A percentile compares a stretch with the other conserved stretches of the same genome.
Evolutionary conservation across 2,329 filamentous ascomycete species (phyloP).

Genomic region (Tolypocladium tropicale): DNA sequence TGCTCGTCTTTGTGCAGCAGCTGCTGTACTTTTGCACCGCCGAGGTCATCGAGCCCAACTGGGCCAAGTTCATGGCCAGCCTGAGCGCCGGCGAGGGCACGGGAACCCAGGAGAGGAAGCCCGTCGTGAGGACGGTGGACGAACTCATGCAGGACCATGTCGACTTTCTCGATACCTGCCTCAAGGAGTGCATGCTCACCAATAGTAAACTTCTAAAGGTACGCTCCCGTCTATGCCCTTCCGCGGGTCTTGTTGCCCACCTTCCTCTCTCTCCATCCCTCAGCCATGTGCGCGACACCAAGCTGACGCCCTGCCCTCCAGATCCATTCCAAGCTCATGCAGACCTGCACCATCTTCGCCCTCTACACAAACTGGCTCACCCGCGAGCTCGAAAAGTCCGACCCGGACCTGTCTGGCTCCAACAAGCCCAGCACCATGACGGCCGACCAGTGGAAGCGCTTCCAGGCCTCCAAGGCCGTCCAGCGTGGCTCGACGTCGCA

Average conservation of each 20-base stretch:
- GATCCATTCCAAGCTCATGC: slow-evolving; percentile 97
- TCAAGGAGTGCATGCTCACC: slow-evolving; percentile 98
- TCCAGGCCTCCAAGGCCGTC: slow-evolving; percentile 38
- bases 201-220: slow-evolving; percentile 91
- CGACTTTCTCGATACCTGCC: slow-evolving; percentile 91
- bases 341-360: slow-evolving; percentile 89
- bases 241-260: slow-evolving; percentile 5
- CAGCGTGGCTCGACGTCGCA: slow-evolving; percentile 14
- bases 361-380: slow-evolving; percentile 81
- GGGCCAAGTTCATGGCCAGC: slow-evolving; percentile 85
- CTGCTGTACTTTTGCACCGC: slow-evolving; percentile 93
- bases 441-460: slow-evolving; percentile 48
- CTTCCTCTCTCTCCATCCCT: not conserved
- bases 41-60: slow-evolving; percentile 97
- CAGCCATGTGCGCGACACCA: not conserved
- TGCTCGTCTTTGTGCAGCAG: slow-evolving; percentile 96
- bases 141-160: slow-evolving; percentile 99
- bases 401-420: slow-evolving; percentile 61
- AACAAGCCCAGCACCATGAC: slow-evolving; percentile 51
- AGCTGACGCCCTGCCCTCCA: slow-evolving; percentile 24
- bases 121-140: slow-evolving; percentile 66
- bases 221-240: too few relatives aligned
- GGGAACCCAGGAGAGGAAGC: slow-evolving; percentile 18
- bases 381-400: slow-evolving; percentile 71
- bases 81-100: slow-evolving; percentile 52